Percentiles rank a stretch among this genome's conserved stretches.
Conservation (phyloP, 164 flowering plant species). For the Chimonanthus salicifolius region DNA sequence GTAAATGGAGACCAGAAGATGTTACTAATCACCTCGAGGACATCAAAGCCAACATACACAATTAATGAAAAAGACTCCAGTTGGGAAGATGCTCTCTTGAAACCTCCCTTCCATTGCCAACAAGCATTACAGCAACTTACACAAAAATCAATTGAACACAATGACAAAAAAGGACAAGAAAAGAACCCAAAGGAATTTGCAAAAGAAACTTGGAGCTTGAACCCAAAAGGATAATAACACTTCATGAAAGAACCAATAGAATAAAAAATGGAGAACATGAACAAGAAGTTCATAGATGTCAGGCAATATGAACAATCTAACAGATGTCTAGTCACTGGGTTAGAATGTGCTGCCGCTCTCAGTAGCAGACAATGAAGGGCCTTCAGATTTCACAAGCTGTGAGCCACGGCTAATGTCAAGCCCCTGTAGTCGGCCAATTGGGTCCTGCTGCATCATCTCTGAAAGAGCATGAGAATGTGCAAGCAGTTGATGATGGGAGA, state of each 20-base stretch:
- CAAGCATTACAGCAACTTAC: not conserved
- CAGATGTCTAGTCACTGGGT: conserved; percentile 7
- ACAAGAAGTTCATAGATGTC: conserved; percentile 21
- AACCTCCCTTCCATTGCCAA: not conserved
- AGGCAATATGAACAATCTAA: conserved; percentile 52
- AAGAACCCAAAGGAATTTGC: not conserved
- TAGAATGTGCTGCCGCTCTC: conserved; percentile 73
- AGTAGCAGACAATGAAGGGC: conserved; percentile 70
- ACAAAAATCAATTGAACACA: not conserved
- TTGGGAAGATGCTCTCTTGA: not conserved
- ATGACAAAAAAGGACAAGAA: not conserved
- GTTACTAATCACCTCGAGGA: not conserved
- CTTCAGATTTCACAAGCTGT: conserved; percentile 67
- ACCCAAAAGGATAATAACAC: not conserved
- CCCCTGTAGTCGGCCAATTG: conserved; percentile 78
- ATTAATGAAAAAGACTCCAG: not conserved
- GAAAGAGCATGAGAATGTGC: conserved; percentile 39
- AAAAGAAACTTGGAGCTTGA: conserved; percentile 2
- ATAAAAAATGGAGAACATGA: conserved; percentile 16
- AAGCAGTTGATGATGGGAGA: conserved; percentile 31
- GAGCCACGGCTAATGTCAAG: conserved; percentile 70
- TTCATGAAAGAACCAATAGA: conserved; percentile 12
- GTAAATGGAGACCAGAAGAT: not conserved
- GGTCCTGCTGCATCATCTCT: conserved; percentile 63
- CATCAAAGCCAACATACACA: not conserved